Evolutionary conservation across 768 basidiomycete genomes (phyloP).

Genomic region (Fomitopsis serialis): DNA sequence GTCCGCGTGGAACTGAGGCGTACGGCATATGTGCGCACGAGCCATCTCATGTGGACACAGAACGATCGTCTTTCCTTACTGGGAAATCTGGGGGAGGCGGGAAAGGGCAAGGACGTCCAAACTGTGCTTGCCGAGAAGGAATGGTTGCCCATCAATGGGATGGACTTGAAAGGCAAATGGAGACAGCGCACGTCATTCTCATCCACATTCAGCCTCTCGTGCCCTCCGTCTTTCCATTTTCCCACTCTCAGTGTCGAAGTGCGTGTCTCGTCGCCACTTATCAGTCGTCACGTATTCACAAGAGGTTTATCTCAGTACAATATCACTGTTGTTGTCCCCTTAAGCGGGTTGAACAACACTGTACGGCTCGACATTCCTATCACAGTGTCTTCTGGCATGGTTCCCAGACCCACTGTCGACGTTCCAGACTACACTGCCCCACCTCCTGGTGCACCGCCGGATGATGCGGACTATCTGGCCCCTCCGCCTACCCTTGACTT

Average conservation of each 20-base stretch:
- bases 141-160: conserved; percentile 1
- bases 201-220: conserved; percentile 6
- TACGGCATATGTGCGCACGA: neutral
- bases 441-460: neutral
- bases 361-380: conserved; percentile 1
- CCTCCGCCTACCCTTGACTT: neutral
- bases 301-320: conserved; percentile 2
- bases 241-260: conserved; percentile 5
- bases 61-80: neutral
- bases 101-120: neutral
- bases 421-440: neutral
- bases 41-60: neutral
- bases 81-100: neutral
- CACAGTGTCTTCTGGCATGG: conserved; percentile 6
- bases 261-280: neutral
- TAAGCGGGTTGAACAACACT: conserved; percentile 11
- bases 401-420: neutral
- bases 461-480: too few species aligned
- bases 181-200: conserved; percentile 10
- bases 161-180: conserved; percentile 11
- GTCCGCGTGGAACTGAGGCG: conserved; percentile 10
- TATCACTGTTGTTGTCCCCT: conserved; percentile 7
- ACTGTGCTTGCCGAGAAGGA: neutral
- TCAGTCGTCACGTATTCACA: neutral
- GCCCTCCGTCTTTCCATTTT: conserved; percentile 8